Conservation (phyloP, 1,284 basidiomycete species). For the Peniophora sp. region DNA sequence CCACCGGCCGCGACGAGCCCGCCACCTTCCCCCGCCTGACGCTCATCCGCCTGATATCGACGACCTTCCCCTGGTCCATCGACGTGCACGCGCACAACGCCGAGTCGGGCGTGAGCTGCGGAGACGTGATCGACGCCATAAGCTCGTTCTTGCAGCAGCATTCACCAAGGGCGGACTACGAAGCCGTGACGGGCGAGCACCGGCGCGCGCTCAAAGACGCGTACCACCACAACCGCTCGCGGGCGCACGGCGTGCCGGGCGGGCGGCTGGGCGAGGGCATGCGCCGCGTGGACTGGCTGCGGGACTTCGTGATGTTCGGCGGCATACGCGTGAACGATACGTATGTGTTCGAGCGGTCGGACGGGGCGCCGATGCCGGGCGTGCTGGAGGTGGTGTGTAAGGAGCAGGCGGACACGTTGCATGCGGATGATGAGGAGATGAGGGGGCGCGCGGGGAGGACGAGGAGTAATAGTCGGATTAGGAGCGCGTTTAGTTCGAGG, state of each 20-base stretch:
- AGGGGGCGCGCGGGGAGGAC: neutral
- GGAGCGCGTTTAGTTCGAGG: too few relatives aligned
- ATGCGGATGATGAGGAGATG: conserved; percentile 21
- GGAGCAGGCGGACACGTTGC: conserved; percentile 36
- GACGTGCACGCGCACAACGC: conserved; percentile 39
- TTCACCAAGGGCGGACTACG: conserved; percentile 43
- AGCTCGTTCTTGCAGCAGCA: conserved; percentile 41
- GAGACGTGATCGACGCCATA: conserved; percentile 59
- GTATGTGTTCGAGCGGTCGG: conserved; percentile 33
- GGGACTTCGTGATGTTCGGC: conserved; percentile 47
- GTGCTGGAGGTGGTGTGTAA: conserved; percentile 52
- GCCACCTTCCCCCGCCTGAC: conserved; percentile 65
- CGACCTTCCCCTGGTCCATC: conserved; percentile 52
- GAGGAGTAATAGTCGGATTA: too few relatives aligned
- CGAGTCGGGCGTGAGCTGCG: conserved; percentile 61
- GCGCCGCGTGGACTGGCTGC: conserved; percentile 57
- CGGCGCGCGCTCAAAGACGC: conserved; percentile 36
- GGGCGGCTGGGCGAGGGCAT: conserved; percentile 53
- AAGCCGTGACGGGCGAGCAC: conserved; percentile 24
- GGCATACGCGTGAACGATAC: conserved; percentile 44
- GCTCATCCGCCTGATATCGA: conserved; percentile 42
- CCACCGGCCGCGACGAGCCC: conserved; percentile 56
- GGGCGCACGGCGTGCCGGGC: conserved; percentile 54
- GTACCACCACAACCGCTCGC: conserved; percentile 60
- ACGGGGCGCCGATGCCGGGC: conserved; percentile 44